Base-by-base conservation (phyloP, 345 rosid species). In the Salix purpurea region DNA sequence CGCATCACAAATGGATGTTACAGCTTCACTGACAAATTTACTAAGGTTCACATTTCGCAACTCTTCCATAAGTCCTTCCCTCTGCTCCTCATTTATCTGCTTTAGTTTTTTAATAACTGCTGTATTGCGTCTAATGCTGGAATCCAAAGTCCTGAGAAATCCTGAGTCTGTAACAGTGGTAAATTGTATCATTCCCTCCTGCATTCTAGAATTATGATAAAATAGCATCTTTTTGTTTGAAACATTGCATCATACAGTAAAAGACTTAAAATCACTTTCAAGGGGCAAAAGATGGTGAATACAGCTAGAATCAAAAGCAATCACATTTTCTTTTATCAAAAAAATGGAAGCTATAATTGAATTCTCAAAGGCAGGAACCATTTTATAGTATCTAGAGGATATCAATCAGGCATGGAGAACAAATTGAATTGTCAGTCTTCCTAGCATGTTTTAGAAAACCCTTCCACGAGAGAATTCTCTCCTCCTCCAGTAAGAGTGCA, bases 1-100 rank as follows among this genome's bases (percentile, higher is more conserved):
- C 75, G 97, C 98, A 77, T 96, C 99, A 87, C 97, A 96, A 73
- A 93, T 93, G 71, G 97, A 90, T 50, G 94, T 84, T 72, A 95
- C 99, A 14, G 96, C 98, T 86, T 95, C 98, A 80, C 97, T 93
- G 39, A 96, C 99, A 75, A 94, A 93, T 86, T 93, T 96, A 84
- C 98, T 92, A 50, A 94, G 88, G 69, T 96, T 94, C 26, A 94
- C 94, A 84, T 84, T 78, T 56, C 91, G 85, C 78, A 96, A 78
- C 69, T 96, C 99, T 78, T 93, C 99, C 95, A 92, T 84, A 69
- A 96, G 78, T 70, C 93, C 97, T 86, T 93, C 97, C 77, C 89
- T 87, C 85, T 81, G 94, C 84, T 95, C 99, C 76, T 95, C 99
- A 70, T 94, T 96, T 73, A 92, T 91, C 88, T 90, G 98, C 85